These are phyloP conservation scores for Fusarium longipes DNA, from an alignment of 2,329 filamentous ascomycete genomes.

Conservation along the genomic window DNA sequence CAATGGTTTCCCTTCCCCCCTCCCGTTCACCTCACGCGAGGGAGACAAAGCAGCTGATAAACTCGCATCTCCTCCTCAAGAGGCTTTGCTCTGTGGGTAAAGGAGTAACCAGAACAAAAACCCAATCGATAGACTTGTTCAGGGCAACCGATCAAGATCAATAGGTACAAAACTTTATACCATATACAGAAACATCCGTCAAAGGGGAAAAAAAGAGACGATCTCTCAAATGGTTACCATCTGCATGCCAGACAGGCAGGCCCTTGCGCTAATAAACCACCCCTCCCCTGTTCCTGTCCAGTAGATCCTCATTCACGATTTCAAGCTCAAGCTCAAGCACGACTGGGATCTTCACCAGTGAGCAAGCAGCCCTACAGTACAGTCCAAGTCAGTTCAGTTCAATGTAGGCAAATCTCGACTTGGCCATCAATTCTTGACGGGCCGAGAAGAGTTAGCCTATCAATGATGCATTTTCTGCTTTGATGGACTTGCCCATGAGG, in stretches of 20 bases:
- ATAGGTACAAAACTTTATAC: conserved; percentile 5
- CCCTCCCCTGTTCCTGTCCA: conserved; percentile 3
- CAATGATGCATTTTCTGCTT: background rate
- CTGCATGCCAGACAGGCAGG: conserved; percentile 23
- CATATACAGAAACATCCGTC: conserved; percentile 4
- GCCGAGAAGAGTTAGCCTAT: conserved; percentile 3
- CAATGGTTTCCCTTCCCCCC: background rate
- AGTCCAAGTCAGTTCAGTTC: background rate
- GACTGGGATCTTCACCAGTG: conserved; percentile 24
- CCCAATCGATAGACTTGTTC: conserved; percentile 12
- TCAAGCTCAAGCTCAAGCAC: background rate
- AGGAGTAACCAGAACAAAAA: background rate
- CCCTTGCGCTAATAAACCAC: conserved; percentile 14
- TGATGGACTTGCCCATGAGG: conserved; percentile 5
- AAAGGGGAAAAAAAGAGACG: background rate
- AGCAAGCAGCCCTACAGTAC: background rate
- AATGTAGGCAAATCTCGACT: conserved; percentile 8
- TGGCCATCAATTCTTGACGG: background rate
- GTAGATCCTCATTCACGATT: conserved; percentile 23
- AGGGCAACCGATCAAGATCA: conserved; percentile 1
- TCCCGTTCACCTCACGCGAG: conserved; percentile 12
- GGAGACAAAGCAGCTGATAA: conserved; percentile 6
- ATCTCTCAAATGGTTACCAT: conserved; percentile 28
- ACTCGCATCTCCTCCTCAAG: background rate
- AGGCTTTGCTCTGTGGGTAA: conserved; percentile 4